Evolutionary conservation across 352 stramenopile genomes (phyloP).

Genomic region (Globisporangium spiculum): DNA sequence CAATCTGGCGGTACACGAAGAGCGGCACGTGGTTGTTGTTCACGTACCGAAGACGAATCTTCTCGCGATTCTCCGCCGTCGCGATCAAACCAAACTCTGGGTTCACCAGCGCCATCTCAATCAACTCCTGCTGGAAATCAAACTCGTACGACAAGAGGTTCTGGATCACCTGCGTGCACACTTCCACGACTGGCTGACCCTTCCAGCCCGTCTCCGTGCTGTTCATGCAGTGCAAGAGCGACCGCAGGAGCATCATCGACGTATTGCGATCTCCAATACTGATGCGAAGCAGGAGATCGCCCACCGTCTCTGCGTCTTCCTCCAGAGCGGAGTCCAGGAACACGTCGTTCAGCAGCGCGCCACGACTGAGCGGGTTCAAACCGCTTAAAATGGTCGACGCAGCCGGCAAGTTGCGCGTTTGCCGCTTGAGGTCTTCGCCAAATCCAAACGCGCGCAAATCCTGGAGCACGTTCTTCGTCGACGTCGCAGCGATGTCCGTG

Average conservation of each 20-base stretch:
- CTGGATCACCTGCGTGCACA: constrained; percentile 60
- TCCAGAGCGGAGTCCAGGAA: constrained; percentile 87
- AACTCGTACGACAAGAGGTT: constrained; percentile 59
- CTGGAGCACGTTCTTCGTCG: constrained; percentile 76
- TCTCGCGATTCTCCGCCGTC: constrained; percentile 64
- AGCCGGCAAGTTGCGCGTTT: constrained; percentile 28
- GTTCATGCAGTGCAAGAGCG: constrained; percentile 74
- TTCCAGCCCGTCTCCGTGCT: constrained; percentile 87
- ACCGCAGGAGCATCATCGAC: constrained; percentile 58
- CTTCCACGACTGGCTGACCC: constrained; percentile 77
- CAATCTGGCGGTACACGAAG: constrained; percentile 81
- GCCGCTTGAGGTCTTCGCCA: constrained; percentile 73
- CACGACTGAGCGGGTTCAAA: constrained; percentile 57
- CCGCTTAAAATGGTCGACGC: constrained; percentile 41
- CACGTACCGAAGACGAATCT: constrained; percentile 55
- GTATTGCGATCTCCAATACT: constrained; percentile 59
- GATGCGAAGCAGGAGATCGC: constrained; percentile 69
- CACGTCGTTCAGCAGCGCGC: constrained; percentile 67
- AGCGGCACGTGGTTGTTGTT: constrained; percentile 70
- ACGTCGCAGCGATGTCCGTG: constrained; percentile 68
- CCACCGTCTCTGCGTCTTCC: constrained; percentile 81
- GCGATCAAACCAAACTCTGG: constrained; percentile 68
- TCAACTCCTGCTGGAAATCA: constrained; percentile 57
- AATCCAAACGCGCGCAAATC: constrained; percentile 81
- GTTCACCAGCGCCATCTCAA: constrained; percentile 65